Conservation (phyloP, 1,284 basidiomycete species). For the Cystobasidium slooffiae region DNA sequence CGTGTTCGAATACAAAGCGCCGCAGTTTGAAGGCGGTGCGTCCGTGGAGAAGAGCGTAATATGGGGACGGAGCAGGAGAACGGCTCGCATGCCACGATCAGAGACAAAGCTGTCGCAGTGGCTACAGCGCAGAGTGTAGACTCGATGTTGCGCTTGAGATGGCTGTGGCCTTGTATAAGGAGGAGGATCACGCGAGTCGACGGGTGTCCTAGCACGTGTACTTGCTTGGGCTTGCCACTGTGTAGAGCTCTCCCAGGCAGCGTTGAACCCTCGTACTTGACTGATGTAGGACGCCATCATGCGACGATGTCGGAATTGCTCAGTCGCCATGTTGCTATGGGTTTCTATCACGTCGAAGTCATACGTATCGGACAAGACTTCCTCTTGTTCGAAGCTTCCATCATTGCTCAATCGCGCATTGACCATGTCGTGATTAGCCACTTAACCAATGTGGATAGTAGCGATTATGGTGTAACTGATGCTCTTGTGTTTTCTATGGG, state of each 20-base stretch:
- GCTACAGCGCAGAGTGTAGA: slow-evolving; percentile 78
- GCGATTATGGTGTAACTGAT: no score
- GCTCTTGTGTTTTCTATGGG: no score
- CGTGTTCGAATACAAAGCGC: slow-evolving; percentile 51
- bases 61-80: slow-evolving; percentile 76
- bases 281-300: background rate
- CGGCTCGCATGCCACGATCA: slow-evolving; percentile 85
- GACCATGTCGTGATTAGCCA: no score
- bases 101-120: slow-evolving; percentile 74
- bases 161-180: background rate
- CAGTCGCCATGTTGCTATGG: background rate
- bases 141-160: slow-evolving; percentile 60
- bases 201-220: background rate
- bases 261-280: background rate
- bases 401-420: no score
- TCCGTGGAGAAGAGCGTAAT: slow-evolving; percentile 83
- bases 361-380: no score
- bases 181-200: background rate
- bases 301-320: background rate
- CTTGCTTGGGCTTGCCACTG: no score
- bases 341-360: no score
- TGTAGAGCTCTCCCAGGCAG: background rate
- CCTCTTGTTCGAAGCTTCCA: no score
- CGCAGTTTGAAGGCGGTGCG: slow-evolving; percentile 76
- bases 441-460: no score